Base-by-base conservation (phyloP, 768 basidiomycete species). In the Lactifluus hygrophoroides region DNA sequence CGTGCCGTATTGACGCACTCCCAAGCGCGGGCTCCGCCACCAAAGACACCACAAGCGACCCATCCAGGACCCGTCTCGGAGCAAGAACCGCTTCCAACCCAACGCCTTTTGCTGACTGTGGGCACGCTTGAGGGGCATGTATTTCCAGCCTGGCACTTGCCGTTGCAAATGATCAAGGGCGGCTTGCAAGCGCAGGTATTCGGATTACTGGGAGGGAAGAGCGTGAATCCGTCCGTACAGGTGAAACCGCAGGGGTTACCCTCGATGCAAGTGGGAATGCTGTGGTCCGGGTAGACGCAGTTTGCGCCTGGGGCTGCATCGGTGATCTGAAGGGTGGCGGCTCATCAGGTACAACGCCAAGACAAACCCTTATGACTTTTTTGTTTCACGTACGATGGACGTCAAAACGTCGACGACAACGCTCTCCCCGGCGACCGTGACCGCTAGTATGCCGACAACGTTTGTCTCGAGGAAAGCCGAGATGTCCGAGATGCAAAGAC, bases 131-230 rank as follows among this genome's bases (percentile, higher is more conserved):
- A 75, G 2, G 67, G 61, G 54, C 70, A 72, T 3, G 57, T 35
- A n/a, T 59, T 51, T 49, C 53, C 52, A 10, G 25, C 4, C 10
- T 62, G 60, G 55, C 79, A 82, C 40, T 74, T 66, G n/a, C 77
- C 80, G 54, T 80, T 80, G 66, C 80, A 82, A 51, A 75, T 71
- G 3, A 64, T 72, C 54, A 67, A 68, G 1, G 79, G 79, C 40
- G 66, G 53, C 4, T 64, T 49, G 68, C 80, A 81, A 23, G 73
- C 67, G 63, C 80, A 81, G 14, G 68, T 55, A 0, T 67, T 75
- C 10, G 77, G 75, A 19, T 69, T 54, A 6, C 44, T 30, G 19
- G 64, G 25, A 3, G 76, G 74, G 47, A 30, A 60, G 6, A 59
- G 35, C 1, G 65, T 71, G 64, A 66, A 80, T 67, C 77, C 78